These are phyloP conservation scores for Debaryomyces nepalensis DNA, from an alignment of 1,139 yeast species.

Conservation along the genomic window DNA sequence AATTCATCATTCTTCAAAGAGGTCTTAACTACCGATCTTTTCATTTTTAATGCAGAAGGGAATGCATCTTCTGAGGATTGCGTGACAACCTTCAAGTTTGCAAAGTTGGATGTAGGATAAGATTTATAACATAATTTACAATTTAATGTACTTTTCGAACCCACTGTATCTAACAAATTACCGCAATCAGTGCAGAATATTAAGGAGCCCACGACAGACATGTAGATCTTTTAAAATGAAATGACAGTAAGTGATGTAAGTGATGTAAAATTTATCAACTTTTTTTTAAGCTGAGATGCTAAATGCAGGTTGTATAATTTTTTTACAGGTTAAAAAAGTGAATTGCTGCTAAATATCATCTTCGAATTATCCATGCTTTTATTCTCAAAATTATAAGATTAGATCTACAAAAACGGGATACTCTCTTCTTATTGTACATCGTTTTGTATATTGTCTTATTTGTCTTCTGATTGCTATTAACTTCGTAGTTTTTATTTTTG, in stretches of 20 bases:
- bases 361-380: neutral
- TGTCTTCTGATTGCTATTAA: no score
- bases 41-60: constrained; percentile 80
- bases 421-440: no score
- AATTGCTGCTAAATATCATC: neutral
- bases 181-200: constrained; percentile 96
- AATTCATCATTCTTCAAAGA: constrained; percentile 74
- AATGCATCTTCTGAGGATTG: constrained; percentile 88
- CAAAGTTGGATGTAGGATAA: constrained; percentile 63
- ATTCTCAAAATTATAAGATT: neutral
- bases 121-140: constrained; percentile 72
- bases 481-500: no score
- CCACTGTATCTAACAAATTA: constrained; percentile 74
- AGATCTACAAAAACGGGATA: no score
- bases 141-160: constrained; percentile 51
- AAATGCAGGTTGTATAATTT: neutral
- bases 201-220: constrained; percentile 95
- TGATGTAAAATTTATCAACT: constrained; percentile 1
- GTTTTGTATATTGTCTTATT: no score
- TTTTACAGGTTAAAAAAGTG: constrained; percentile 6
- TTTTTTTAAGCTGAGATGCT: constrained; percentile 11
- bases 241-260: neutral
- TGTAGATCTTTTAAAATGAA: constrained; percentile 24
- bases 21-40: constrained; percentile 90
- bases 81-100: constrained; percentile 83